A percentile compares a stretch with the other conserved stretches of the same genome.
Evolutionary conservation across 2,329 filamentous ascomycete species (phyloP).

Genomic region (Fusarium circinatum): DNA sequence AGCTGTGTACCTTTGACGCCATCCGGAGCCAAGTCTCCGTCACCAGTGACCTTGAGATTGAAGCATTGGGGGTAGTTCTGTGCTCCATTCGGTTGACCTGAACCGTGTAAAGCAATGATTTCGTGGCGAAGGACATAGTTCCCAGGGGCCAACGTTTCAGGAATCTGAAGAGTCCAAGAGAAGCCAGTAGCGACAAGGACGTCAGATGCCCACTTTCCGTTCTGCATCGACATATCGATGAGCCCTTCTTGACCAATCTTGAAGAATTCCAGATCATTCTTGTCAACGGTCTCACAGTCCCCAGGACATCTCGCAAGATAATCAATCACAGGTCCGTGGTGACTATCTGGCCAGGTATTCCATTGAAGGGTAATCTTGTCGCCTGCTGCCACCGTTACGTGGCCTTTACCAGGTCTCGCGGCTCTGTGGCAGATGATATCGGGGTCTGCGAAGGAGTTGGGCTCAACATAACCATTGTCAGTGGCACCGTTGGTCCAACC

Average conservation of each 20-base stretch:
- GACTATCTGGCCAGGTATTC: constrained; percentile 52
- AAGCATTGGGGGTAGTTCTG: constrained; percentile 64
- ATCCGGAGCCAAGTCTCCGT: constrained; percentile 48
- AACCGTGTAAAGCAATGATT: constrained; percentile 63
- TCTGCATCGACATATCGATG: constrained; percentile 56
- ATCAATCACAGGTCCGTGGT: constrained; percentile 50
- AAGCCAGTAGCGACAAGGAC: constrained; percentile 55
- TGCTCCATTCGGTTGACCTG: constrained; percentile 55
- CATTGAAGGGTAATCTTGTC: constrained; percentile 54
- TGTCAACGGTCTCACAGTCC: constrained; percentile 65
- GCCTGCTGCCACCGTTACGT: constrained; percentile 53
- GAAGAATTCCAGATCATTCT: constrained; percentile 66
- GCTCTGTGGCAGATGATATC: constrained; percentile 61
- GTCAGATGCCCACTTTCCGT: constrained; percentile 49
- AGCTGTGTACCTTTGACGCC: constrained; percentile 47
- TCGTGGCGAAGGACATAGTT: constrained; percentile 63
- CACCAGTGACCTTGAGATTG: constrained; percentile 58
- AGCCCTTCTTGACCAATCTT: constrained; percentile 70
- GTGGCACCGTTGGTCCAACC: constrained; percentile 38
- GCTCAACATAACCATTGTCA: constrained; percentile 63
- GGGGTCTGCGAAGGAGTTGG: constrained; percentile 49
- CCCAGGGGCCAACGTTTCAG: constrained; percentile 50
- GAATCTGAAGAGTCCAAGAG: constrained; percentile 49
- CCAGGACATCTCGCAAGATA: constrained; percentile 71
- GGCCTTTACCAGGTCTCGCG: constrained; percentile 50